Evolutionary conservation across 495 filamentous ascomycete species (phyloP).

Genomic region (Aspergillus cavernicola): DNA sequence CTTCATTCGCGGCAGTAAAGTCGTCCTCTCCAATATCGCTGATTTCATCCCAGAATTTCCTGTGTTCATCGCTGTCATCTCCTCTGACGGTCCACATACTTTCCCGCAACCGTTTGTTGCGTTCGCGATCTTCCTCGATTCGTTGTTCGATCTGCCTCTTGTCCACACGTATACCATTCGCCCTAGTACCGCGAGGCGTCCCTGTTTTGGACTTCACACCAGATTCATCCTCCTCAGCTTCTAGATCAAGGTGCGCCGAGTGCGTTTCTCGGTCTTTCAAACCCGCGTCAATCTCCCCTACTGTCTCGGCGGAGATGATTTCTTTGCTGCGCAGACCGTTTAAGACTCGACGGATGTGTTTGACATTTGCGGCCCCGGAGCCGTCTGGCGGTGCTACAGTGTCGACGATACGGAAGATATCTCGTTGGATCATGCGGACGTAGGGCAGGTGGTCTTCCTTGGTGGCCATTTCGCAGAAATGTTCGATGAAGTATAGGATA

Average conservation of each 20-base stretch:
- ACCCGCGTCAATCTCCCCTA: slow-evolving; percentile 73
- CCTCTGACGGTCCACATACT: slow-evolving; percentile 80
- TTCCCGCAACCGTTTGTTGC: slow-evolving; percentile 86
- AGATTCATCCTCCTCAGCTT: slow-evolving; percentile 31
- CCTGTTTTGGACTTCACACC: slow-evolving; percentile 26
- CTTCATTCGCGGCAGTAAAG: slow-evolving; percentile 65
- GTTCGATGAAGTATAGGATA: slow-evolving; percentile 98
- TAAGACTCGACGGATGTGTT: slow-evolving; percentile 81
- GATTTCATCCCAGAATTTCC: slow-evolving; percentile 73
- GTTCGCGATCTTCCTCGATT: slow-evolving; percentile 94
- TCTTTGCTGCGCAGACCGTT: slow-evolving; percentile 62
- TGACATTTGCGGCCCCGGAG: slow-evolving; percentile 88
- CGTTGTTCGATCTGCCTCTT: slow-evolving; percentile 88
- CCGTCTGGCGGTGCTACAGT: slow-evolving; percentile 78
- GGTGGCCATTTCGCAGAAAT: slow-evolving; percentile 81
- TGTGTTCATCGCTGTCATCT: slow-evolving; percentile 56
- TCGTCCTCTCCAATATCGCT: slow-evolving; percentile 87
- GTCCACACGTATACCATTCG: slow-evolving; percentile 56
- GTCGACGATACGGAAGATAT: slow-evolving; percentile 85
- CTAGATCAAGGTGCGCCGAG: slow-evolving; percentile 37
- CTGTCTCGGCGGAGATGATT: slow-evolving; percentile 63
- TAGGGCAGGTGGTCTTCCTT: slow-evolving; percentile 73
- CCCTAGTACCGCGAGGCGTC: slow-evolving; percentile 29
- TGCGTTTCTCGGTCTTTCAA: slow-evolving; percentile 68
- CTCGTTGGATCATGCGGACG: slow-evolving; percentile 88